Conservation (phyloP, 768 basidiomycete genomes). For the Fistulinella prunicolor region DNA sequence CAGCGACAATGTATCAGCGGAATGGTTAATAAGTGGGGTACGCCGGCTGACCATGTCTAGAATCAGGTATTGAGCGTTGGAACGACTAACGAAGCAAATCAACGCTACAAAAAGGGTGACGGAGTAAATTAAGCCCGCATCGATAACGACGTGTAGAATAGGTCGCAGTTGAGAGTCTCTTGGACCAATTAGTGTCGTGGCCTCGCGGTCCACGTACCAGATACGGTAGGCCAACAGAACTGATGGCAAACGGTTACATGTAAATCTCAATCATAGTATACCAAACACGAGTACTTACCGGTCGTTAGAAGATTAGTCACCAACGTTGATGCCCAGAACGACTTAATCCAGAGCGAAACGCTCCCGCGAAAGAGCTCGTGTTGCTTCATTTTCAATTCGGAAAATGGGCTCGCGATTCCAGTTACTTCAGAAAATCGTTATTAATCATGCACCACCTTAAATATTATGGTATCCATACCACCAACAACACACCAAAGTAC, state of each 20-base stretch:
- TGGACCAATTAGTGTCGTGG: slow-evolving; percentile 13
- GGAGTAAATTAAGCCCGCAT: slow-evolving; percentile 36
- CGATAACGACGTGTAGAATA: slow-evolving; percentile 28
- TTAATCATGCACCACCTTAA: background rate
- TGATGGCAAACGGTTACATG: background rate
- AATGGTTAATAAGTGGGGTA: background rate
- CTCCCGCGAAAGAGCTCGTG: slow-evolving; percentile 20
- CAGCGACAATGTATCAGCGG: background rate
- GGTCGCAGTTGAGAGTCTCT: background rate
- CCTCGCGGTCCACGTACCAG: slow-evolving; percentile 22
- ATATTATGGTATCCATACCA: background rate
- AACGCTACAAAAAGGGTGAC: slow-evolving; percentile 31
- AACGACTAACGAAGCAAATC: slow-evolving; percentile 26
- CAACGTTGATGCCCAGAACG: slow-evolving; percentile 32
- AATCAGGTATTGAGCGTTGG: slow-evolving; percentile 31
- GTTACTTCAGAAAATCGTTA: slow-evolving; percentile 7
- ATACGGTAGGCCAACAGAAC: slow-evolving; percentile 27
- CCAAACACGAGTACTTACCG: slow-evolving; percentile 5
- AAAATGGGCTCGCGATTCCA: slow-evolving; percentile 13
- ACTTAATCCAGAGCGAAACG: slow-evolving; percentile 30
- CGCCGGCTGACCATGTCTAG: slow-evolving; percentile 30
- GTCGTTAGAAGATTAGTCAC: slow-evolving; percentile 33
- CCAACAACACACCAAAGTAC: slow-evolving; percentile 25
- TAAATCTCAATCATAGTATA: too few species aligned
- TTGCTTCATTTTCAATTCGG: slow-evolving; percentile 5